A percentile compares a stretch with the other conserved stretches of the same genome.
Evolutionary conservation across 495 filamentous ascomycete species (phyloP).

Genomic region (Aspergillus nidulans): DNA sequence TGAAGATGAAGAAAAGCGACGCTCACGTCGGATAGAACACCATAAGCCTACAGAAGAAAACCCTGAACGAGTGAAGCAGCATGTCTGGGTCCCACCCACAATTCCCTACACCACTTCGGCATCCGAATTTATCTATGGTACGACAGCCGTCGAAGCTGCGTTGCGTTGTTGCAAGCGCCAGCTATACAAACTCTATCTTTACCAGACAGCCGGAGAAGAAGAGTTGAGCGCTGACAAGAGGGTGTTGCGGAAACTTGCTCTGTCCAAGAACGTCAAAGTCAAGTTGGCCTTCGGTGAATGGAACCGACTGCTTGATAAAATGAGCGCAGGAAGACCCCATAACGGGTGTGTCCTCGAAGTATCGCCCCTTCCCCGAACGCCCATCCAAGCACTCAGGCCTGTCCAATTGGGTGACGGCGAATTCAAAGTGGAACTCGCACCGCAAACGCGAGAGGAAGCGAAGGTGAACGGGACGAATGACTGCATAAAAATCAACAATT

Average conservation of each 20-base stretch:
- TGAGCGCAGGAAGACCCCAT: conserved; percentile 78
- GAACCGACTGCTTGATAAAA: conserved; percentile 70
- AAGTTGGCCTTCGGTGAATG: conserved; percentile 51
- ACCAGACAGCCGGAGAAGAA: conserved; percentile 43
- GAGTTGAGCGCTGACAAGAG: conserved; percentile 37
- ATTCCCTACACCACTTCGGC: conserved; percentile 80
- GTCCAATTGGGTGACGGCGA: conserved; percentile 33
- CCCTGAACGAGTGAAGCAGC: conserved; percentile 37
- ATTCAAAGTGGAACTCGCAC: conserved; percentile 56
- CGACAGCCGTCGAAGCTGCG: conserved; percentile 75
- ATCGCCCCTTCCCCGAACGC: conserved; percentile 72
- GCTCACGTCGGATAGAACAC: conserved; percentile 2
- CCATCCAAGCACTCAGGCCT: conserved; percentile 55
- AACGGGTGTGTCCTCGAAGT: conserved; percentile 88
- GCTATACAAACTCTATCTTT: conserved; percentile 81
- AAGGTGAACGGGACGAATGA: conserved; percentile 60
- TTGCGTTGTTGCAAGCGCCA: conserved; percentile 62
- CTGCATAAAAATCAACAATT: conserved; percentile 29
- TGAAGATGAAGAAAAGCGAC: background rate
- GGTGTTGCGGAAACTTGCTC: conserved; percentile 55
- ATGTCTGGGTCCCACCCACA: conserved; percentile 46
- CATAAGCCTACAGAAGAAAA: conserved; percentile 25
- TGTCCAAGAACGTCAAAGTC: conserved; percentile 48
- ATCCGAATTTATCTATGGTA: conserved; percentile 88
- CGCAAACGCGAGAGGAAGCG: conserved; percentile 70